phyloP scores from a whole-genome alignment of 495 filamentous ascomycete species.

The Penicillium coffeae region DNA sequence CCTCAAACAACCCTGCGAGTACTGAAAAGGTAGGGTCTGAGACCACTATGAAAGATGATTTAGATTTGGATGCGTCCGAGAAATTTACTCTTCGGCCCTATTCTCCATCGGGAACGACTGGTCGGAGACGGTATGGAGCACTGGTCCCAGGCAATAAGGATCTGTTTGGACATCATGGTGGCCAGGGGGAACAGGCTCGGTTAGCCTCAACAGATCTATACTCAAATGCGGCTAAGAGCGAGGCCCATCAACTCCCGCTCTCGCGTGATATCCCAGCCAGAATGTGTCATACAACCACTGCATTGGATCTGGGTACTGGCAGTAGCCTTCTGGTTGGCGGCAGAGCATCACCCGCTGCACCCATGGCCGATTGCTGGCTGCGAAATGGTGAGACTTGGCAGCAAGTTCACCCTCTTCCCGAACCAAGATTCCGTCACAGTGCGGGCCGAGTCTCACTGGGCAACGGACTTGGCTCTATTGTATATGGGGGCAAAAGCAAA shows the following conservation, averaged over 20 bases:
- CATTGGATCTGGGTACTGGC: constrained; percentile 34
- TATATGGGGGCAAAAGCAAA: constrained; percentile 68
- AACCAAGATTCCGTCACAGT: constrained; percentile 69
- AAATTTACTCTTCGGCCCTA: constrained; percentile 21
- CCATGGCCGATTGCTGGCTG: constrained; percentile 70
- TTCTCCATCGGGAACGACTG: constrained; percentile 8
- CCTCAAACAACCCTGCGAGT: constrained; percentile 29
- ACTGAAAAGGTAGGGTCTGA: neutral
- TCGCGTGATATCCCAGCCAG: constrained; percentile 47
- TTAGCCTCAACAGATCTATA: constrained; percentile 61
- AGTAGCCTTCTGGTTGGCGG: constrained; percentile 71
- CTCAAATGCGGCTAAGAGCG: constrained; percentile 14
- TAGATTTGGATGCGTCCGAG: constrained; percentile 6
- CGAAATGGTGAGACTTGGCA: constrained; percentile 57
- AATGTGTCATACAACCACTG: constrained; percentile 76
- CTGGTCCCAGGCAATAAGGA: constrained; percentile 33
- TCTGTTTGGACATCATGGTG: constrained; percentile 53
- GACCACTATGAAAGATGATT: neutral
- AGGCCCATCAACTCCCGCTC: constrained; percentile 19
- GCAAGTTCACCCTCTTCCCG: constrained; percentile 56
- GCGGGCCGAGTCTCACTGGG: constrained; percentile 47
- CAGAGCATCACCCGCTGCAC: constrained; percentile 65
- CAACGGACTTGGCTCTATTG: constrained; percentile 31
- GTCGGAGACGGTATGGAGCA: constrained; percentile 43
- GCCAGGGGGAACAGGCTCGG: constrained; percentile 57